Base-by-base conservation (phyloP, 352 stramenopile species). In the Phytophthora pini region DNA sequence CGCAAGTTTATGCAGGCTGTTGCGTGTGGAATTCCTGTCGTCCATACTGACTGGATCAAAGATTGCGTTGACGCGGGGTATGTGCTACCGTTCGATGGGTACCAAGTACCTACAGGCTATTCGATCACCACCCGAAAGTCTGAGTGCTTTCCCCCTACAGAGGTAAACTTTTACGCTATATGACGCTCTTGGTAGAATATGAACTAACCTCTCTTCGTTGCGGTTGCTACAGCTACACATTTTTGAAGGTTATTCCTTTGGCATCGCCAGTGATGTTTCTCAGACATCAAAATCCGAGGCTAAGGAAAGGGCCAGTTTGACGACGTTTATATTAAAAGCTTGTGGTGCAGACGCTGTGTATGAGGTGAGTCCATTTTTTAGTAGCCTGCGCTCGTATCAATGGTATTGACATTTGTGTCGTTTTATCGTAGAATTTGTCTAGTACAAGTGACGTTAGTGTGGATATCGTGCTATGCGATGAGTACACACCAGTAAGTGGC, bases 1-100 rank as follows among this genome's bases (percentile, higher is more conserved):
- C 76, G 81, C 38, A 95, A 95, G 73, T 92, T 92, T 64, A 87
- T 92, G 70, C 80, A 86, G 58, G 87, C 87, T 5, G 49, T 95
- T 50, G 82, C 82, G n/a, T 90, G 78, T 58, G 83, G 84, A n/a
- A 90, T 95, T 15, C 83, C 87, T 12, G 82, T 95, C 3, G 70
- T 95, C 15, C 87, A 95, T 65, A 82, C 87, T 0, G 87, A 93
- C 43, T 95, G 87, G 87, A 77, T 95, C 11, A 79, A 85, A 26
- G 73, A 73, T 47, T 93, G 87, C 48, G 81, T 88, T 44, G 74
- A 78, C 36, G 59, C 61, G n/a, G 70, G 68, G 1, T 44, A 71
- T 29, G 56, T 84, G n/a, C 43, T 91, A 38, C 77, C 86, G 3
- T 89, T 93, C 13, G 75, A 89, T 17, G 83, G 87, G 7, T 95